phyloP scores from a whole-genome alignment of 495 filamentous ascomycete genomes.

The Penicillium steckii region DNA sequence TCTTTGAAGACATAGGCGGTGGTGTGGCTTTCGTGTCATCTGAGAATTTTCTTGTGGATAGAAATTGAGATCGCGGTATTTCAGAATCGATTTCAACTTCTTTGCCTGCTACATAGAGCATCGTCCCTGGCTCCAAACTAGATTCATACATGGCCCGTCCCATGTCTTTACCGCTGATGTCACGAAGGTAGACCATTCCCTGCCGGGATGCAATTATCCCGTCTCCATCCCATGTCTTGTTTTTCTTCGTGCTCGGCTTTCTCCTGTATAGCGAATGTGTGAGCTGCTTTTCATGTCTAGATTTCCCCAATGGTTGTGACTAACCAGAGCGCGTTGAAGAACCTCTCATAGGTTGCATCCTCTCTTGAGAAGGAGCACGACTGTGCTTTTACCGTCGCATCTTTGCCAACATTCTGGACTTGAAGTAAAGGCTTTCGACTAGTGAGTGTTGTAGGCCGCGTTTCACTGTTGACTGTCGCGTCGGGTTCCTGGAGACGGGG shows the following conservation, averaged over 20 bases:
- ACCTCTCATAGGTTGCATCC: slow-evolving; percentile 38
- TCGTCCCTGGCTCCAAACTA: slow-evolving; percentile 59
- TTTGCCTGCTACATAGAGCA: slow-evolving; percentile 66
- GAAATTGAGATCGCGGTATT: slow-evolving; percentile 61
- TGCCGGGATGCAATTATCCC: slow-evolving; percentile 59
- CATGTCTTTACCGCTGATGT: slow-evolving; percentile 66
- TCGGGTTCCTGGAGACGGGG: slow-evolving; percentile 26
- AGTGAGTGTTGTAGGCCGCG: slow-evolving; percentile 6
- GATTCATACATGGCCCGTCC: slow-evolving; percentile 56
- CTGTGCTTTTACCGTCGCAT: slow-evolving; percentile 6
- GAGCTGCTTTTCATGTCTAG: background rate
- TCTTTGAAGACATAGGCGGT: slow-evolving; percentile 14
- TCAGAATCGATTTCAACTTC: slow-evolving; percentile 71
- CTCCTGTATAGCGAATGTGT: slow-evolving; percentile 49
- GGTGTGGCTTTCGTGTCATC: slow-evolving; percentile 19
- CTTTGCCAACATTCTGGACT: slow-evolving; percentile 26
- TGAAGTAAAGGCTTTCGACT: slow-evolving; percentile 32
- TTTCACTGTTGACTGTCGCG: slow-evolving; percentile 4
- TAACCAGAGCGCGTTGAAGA: slow-evolving; percentile 70
- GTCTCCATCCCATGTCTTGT: slow-evolving; percentile 89
- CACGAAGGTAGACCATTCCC: slow-evolving; percentile 62
- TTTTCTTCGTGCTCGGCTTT: slow-evolving; percentile 74
- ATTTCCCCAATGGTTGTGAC: slow-evolving; percentile 4
- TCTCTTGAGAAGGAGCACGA: background rate
- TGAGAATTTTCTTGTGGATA: slow-evolving; percentile 56